Base-by-base conservation (phyloP, 345 rosid genomes). In the Rhodamnia rubescens region DNA sequence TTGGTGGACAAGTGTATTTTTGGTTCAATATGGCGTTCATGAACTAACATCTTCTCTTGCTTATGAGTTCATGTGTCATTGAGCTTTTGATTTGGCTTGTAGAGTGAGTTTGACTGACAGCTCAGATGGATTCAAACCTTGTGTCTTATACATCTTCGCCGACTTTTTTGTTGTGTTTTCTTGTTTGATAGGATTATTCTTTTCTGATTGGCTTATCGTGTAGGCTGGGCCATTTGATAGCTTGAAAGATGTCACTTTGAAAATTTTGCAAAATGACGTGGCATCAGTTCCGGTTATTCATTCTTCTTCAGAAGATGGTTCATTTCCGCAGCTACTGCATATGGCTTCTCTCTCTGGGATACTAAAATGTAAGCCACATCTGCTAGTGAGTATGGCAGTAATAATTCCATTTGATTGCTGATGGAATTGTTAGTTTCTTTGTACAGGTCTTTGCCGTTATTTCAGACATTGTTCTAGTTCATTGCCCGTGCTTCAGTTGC, bases 311-410 rank as follows among this genome's bases (percentile, higher is more conserved):
- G 90, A 82, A 82, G 97, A 93, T 64, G 93, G 92, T 88, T 90
- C 94, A 82, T 87, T 90, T 89, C 94, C 97, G 0, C 95, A 93
- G 92, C 91, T 98, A 82, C 92, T 98, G 83, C 95, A 96, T 88
- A 95, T 98, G 90, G 98, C 99, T 87, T 93, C 99, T 14, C 92
- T 98, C 83, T 93, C 99, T 82, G 98, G 96, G 88, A 94, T 98
- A 88, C 89, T 98, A 86, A 96, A 94, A 91, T 92, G 99, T 98
- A 90, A 91, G 94, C 69, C 85, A 92, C 92, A 59, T 87, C 93
- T 29, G 89, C 91, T 50, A 88, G 89, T 74, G 91, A 91, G 88
- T 69, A 42, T 69, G 13, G 47, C 42, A 5, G 47, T 40, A 36
- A 90, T 91, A 51, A 69, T 69, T 69, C 80, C 80, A 69, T 69